phyloP scores from a whole-genome alignment of 352 stramenopile species.

The Globisporangium parvum region DNA sequence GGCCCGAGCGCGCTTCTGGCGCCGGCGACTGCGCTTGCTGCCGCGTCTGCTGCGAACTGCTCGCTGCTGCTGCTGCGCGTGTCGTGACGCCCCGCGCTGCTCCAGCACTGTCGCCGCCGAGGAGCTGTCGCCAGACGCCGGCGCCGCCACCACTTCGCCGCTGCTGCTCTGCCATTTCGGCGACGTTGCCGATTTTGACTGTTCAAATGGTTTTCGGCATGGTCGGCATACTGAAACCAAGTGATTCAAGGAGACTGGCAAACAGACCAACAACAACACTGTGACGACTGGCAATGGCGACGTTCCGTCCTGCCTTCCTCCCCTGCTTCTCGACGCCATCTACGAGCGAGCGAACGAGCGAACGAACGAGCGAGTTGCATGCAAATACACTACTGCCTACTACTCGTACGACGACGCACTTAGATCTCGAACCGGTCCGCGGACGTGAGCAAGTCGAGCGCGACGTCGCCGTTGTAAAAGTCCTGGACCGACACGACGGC shows the following conservation, averaged over 20 bases:
- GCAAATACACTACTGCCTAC: constrained; percentile 3
- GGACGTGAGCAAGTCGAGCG: constrained; percentile 34
- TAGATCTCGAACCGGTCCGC: constrained; percentile 54
- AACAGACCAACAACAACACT: too few relatives aligned
- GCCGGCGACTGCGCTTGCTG: not conserved
- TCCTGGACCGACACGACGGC: constrained; percentile 49
- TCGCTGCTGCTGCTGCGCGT: not conserved
- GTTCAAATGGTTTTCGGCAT: too few relatives aligned
- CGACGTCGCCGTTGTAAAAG: constrained; percentile 42
- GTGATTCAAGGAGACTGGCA: too few relatives aligned
- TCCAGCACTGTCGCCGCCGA: not conserved
- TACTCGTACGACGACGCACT: constrained; percentile 10
- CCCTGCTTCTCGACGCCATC: too few relatives aligned
- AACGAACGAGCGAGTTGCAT: not conserved
- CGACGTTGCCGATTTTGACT: too few relatives aligned
- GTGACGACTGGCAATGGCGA: too few relatives aligned
- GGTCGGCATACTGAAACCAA: too few relatives aligned
- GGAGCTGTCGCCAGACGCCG: constrained; percentile 4
- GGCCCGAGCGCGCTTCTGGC: constrained; percentile 29
- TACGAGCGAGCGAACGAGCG: too few relatives aligned
- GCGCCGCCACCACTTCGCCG: too few relatives aligned
- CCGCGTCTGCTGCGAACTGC: not conserved
- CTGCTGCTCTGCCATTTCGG: too few relatives aligned
- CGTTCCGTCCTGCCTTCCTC: too few relatives aligned
- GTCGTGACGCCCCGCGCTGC: not conserved